Evolutionary conservation across 805 yeast species (phyloP).

Genomic region (Millerozyma acaciae): DNA sequence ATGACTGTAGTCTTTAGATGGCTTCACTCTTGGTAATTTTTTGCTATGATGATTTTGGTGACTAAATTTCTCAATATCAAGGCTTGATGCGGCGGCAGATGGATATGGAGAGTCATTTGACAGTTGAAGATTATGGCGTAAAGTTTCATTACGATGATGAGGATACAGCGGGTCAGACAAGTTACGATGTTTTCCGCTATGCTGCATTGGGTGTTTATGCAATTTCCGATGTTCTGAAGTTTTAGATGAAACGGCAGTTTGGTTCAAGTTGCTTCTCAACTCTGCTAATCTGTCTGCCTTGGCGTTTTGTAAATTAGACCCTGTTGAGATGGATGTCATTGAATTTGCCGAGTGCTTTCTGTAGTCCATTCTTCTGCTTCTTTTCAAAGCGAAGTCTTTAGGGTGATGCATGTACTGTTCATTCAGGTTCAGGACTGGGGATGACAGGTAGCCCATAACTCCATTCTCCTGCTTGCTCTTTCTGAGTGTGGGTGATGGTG

Average conservation of each 20-base stretch:
- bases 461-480: neutral
- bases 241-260: slow-evolving; percentile 1
- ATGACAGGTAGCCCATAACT: neutral
- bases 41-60: too few species aligned
- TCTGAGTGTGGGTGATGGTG: slow-evolving; percentile 8
- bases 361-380: slow-evolving; percentile 40
- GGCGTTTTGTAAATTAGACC: slow-evolving; percentile 21
- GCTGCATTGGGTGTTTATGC: neutral
- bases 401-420: neutral
- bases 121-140: slow-evolving; percentile 1
- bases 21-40: too few species aligned
- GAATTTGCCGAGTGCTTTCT: slow-evolving; percentile 22
- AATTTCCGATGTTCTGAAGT: slow-evolving; percentile 5
- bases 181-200: slow-evolving; percentile 8
- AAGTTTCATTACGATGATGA: slow-evolving; percentile 27
- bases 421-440: too few species aligned
- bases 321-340: slow-evolving; percentile 9
- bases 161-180: slow-evolving; percentile 32
- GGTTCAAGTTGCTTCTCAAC: slow-evolving; percentile 16
- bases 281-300: slow-evolving; percentile 20
- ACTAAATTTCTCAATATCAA: slow-evolving; percentile 8
- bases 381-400: slow-evolving; percentile 27
- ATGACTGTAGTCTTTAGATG: too few species aligned
- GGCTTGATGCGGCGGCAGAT: slow-evolving; percentile 10
- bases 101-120: slow-evolving; percentile 21